Base-by-base conservation (phyloP, 2,329 filamentous ascomycete species). In the Verticillium zaregamsianum region DNA sequence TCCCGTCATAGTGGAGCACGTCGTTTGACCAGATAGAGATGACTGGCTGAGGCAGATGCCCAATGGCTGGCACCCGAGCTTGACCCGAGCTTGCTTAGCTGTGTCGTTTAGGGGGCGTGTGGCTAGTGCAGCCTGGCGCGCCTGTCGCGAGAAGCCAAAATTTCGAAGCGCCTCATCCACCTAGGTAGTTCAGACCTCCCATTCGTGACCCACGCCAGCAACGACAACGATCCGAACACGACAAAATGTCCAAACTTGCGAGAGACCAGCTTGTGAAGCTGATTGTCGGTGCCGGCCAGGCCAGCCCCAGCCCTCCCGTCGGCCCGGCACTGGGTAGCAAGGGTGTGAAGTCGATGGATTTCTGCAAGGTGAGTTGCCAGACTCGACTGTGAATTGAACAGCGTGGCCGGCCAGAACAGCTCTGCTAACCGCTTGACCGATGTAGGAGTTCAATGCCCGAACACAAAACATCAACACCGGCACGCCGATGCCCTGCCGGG, bases 311-410 rank as follows among this genome's bases (percentile, higher is more conserved):
- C 78, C 95, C 95, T 37, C 95, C 95, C 5, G 93, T 99, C 71
- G 95, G 95, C 82, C 95, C 95, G 62, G 95, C 95, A 60, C 85
- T 99, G 67, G 95, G 95, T 79, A 94, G 90, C 76, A 98, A 97
- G 82, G 95, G 95, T 82, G 91, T 99, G 65, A 99, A 99, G 82
- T 96, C 91, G 62, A 99, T 99, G 90, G 95, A 99, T 79, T 99
- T 98, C 76, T 98, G 95, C 87, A 98, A 98, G 85, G 94, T 96
- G 64, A 64, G 56, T 31, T 9, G 14, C 20, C 58, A 39, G 55
- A 32, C 4, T 28, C 28, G 40, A 9, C 15, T 23, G 23, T 23
- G 45, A 20, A 52, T 52, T 20, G 45, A 52, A 25, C 45, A 52
- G 11, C 20, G 17, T 37, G 25, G 12, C 14, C 55, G 6, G 28